phyloP scores from a whole-genome alignment of 169 alveolate species.

The Plasmodium gaboni region DNA sequence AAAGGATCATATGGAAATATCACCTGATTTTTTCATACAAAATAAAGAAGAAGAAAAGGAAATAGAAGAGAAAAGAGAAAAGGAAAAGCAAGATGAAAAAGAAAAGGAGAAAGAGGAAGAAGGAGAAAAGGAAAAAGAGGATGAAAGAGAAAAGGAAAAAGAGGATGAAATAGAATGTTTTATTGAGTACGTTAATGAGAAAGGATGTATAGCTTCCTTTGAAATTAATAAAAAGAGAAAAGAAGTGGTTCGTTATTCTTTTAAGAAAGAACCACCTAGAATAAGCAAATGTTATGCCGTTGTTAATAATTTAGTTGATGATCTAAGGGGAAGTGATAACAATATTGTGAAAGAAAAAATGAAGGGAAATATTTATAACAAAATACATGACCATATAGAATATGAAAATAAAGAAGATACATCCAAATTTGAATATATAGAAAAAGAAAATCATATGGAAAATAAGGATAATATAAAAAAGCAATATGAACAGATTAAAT shows the following conservation, averaged over 20 bases:
- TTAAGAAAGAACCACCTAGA: conserved; percentile 47
- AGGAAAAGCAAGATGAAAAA: not conserved
- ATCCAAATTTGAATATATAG: not conserved
- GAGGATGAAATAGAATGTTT: not conserved
- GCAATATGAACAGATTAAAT: no score
- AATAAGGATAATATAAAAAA: not conserved
- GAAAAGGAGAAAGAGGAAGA: not conserved
- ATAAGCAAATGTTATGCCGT: conserved; percentile 36
- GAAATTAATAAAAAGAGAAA: conserved; percentile 34
- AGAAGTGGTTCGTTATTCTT: conserved; percentile 39
- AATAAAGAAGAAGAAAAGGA: not conserved
- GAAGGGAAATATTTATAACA: not conserved
- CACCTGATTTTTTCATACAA: no score
- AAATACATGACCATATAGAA: not conserved
- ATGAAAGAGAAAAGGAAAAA: not conserved
- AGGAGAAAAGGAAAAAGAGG: not conserved
- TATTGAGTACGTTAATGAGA: not conserved
- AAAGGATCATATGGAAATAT: no score
- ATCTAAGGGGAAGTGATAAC: no score
- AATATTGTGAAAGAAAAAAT: not conserved
- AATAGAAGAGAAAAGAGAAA: not conserved
- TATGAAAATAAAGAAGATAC: not conserved
- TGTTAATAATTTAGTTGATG: not conserved
- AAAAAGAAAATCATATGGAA: conserved; percentile 1
- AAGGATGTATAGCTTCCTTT: conserved; percentile 47